These are phyloP conservation scores for Thelonectria olida DNA, from an alignment of 2,329 filamentous ascomycete genomes.

Conservation along the genomic window DNA sequence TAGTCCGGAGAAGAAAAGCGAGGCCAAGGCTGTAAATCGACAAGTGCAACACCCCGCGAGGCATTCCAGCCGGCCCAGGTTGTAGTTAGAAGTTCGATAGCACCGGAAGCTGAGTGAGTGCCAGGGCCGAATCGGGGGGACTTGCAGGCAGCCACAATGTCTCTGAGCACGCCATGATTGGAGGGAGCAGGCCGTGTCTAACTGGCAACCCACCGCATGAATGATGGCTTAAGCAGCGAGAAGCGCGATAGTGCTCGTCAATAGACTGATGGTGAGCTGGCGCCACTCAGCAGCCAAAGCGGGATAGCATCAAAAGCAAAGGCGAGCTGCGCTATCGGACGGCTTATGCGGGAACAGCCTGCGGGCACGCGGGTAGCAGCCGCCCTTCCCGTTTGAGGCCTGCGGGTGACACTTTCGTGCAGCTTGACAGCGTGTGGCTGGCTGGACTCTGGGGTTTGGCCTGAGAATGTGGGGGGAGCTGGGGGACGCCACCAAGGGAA, in stretches of 20 bases:
- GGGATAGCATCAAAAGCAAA: constrained; percentile 1
- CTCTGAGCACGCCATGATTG: background rate
- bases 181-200: background rate
- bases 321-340: constrained; percentile 4
- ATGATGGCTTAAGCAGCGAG: background rate
- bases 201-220: background rate
- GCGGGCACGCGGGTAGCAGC: constrained; percentile 5
- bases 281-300: background rate
- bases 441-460: background rate
- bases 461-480: background rate
- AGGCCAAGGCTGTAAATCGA: background rate
- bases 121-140: background rate
- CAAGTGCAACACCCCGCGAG: background rate
- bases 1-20: background rate
- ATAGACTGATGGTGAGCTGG: background rate
- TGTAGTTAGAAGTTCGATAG: background rate
- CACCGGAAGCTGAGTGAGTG: background rate
- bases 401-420: background rate
- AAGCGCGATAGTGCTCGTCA: constrained; percentile 1
- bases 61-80: background rate
- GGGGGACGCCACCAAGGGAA: background rate
- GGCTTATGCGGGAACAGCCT: constrained; percentile 2
- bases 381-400: background rate
- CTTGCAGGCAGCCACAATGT: constrained; percentile 6
- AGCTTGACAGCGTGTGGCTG: background rate